Evolutionary conservation across 139 green algal genomes (phyloP).

Genomic region (Auxenochlorella pyrenoidosa): DNA sequence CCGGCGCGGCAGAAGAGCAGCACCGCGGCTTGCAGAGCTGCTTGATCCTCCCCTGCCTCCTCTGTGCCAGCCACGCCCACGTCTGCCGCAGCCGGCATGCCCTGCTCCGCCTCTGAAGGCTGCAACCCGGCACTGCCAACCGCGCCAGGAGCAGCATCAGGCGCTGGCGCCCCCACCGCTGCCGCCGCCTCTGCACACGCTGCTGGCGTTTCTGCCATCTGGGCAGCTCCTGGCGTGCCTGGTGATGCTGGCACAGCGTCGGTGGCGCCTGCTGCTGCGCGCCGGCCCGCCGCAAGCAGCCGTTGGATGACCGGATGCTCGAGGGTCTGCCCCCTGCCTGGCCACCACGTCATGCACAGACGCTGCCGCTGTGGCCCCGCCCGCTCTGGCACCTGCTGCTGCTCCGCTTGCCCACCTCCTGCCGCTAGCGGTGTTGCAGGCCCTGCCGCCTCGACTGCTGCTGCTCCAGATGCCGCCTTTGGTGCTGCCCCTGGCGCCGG

Average conservation of each 20-base stretch:
- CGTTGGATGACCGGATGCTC: constrained; percentile 36
- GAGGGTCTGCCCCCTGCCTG: constrained; percentile 26
- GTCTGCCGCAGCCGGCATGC: too few species aligned
- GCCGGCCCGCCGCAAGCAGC: constrained; percentile 5
- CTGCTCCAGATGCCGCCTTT: neutral
- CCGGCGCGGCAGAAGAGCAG: constrained; percentile 38
- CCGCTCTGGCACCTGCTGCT: neutral
- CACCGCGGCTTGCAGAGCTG: neutral
- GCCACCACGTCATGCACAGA: constrained; percentile 43
- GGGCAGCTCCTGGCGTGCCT: neutral
- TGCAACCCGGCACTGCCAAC: too few species aligned
- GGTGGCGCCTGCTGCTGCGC: neutral
- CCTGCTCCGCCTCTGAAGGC: neutral
- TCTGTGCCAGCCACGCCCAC: too few species aligned
- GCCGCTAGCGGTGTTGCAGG: neutral
- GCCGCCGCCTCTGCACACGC: neutral
- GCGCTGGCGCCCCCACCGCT: neutral
- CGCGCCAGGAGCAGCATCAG: neutral
- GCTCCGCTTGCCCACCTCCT: neutral
- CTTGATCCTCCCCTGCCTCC: neutral
- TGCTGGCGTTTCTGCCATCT: neutral
- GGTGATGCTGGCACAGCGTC: neutral
- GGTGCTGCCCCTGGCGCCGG: neutral
- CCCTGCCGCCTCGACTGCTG: neutral
- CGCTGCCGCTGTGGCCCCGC: neutral